Evolutionary conservation across 495 filamentous ascomycete genomes (phyloP), one percentile per base, ranked within the genome.

Genomic region (Trichocladium antarcticum): DNA sequence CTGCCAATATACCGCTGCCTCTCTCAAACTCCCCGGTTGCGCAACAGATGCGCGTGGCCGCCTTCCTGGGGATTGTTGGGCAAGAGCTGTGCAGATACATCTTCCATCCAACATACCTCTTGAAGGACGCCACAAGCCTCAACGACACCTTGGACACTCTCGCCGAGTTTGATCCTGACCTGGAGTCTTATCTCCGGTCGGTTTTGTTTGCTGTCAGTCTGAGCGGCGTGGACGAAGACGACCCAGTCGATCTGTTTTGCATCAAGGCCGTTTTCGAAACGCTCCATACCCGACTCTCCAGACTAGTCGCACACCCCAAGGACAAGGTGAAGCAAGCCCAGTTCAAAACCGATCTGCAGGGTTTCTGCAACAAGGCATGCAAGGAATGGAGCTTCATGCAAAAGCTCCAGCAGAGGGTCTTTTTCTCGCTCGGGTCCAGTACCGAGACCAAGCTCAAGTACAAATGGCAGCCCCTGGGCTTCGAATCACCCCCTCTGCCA

Each of bases 1-100:
- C 10, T 0, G 21, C 15, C 6, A 16, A 19, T 5, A 53, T 64
- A 9, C 59, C 61, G 0, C 27, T 64, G 0, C 55, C 51, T 0
- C 10, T 43, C 5, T 51, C 47, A 9, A 58, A 62, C 40, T 39
- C 42, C 6, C 15, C n/a, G 0, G 16, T 31, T 5, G 61, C 57
- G 0, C 62, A 53, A 27, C 50, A 57, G 17, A 60, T 64, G 61
- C 51, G 61, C 8, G 38, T 45, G n/a, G 54, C 49, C 1, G 37
- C 54, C 11, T 47, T 56, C 7, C 36, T 64, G 2, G 29, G 49
- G 6, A 37, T 60, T 9, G 12, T 64, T 3, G 37, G 37, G 0
- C 8, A 27, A 0, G 57, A 57, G 14, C 17, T 62, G 0, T 6
- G 7, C 2, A 5, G 39, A 0, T 32, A 51, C 40, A 43, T 59